These are phyloP conservation scores for Phytophthora pseudosyringae DNA, from an alignment of 352 stramenopile genomes.

Conservation along the genomic window DNA sequence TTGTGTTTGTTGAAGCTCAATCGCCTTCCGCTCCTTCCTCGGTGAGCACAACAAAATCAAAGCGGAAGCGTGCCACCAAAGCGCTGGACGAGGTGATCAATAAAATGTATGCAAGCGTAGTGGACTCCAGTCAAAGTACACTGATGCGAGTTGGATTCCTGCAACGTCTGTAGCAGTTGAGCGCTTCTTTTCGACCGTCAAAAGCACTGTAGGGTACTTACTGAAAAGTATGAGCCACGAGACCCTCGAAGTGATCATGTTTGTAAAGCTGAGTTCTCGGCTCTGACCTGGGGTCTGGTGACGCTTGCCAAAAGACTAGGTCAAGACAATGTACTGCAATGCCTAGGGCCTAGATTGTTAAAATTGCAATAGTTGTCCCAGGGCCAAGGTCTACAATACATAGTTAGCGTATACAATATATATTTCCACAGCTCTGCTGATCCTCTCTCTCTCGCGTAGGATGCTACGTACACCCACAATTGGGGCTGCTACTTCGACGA, in stretches of 20 bases:
- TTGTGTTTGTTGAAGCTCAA: too few species aligned
- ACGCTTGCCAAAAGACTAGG: not conserved
- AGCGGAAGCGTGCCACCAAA: slow-evolving; percentile 1
- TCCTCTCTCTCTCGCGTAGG: too few species aligned
- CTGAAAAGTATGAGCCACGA: slow-evolving; percentile 1
- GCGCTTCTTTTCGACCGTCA: slow-evolving; percentile 10
- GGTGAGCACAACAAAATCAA: not conserved
- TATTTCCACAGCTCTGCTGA: not conserved
- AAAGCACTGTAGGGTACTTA: slow-evolving; percentile 6
- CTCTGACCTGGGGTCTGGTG: slow-evolving; percentile 2
- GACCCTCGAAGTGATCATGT: slow-evolving; percentile 3
- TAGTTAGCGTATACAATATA: slow-evolving; percentile 11
- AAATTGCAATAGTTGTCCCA: slow-evolving; percentile 6
- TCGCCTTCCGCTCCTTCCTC: too few species aligned
- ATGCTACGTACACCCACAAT: too few species aligned
- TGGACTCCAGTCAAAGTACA: slow-evolving; percentile 1
- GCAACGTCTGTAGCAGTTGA: slow-evolving; percentile 6
- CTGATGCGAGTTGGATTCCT: slow-evolving; percentile 6
- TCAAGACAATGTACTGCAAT: slow-evolving; percentile 3
- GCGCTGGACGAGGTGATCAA: not conserved
- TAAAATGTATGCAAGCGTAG: not conserved
- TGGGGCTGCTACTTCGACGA: too few species aligned
- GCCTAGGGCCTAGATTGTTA: not conserved
- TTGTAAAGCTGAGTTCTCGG: not conserved
- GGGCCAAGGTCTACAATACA: not conserved